These are phyloP conservation scores for Yarrowia phangngaensis DNA, from an alignment of 805 yeast genomes.

Conservation along the genomic window DNA sequence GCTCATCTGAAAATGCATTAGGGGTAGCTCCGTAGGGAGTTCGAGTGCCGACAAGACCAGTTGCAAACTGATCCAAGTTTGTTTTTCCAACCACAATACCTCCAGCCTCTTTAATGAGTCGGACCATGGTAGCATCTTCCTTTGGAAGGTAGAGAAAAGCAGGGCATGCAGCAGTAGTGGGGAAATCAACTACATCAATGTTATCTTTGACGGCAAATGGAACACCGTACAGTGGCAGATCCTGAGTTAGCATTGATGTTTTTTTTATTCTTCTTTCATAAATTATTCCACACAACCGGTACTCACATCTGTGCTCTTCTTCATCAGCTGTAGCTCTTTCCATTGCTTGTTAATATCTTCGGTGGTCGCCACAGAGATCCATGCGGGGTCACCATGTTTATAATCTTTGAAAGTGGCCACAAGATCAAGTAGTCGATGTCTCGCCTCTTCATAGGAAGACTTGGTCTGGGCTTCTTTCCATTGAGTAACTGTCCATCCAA, in stretches of 20 bases:
- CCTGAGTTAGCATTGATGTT: constrained; percentile 27
- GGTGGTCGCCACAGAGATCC: constrained; percentile 74
- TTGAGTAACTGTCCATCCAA: constrained; percentile 78
- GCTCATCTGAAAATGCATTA: constrained; percentile 66
- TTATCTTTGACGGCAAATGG: constrained; percentile 95
- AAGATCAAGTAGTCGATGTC: constrained; percentile 44
- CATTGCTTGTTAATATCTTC: constrained; percentile 47
- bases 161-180: constrained; percentile 96
- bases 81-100: constrained; percentile 93
- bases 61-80: constrained; percentile 94
- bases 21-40: constrained; percentile 92
- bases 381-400: constrained; percentile 66
- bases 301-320: constrained; percentile 16
- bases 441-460: constrained; percentile 60
- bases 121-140: constrained; percentile 72
- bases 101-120: constrained; percentile 75
- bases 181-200: constrained; percentile 76
- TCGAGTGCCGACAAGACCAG: constrained; percentile 92
- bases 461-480: constrained; percentile 70
- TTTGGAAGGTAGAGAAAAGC: constrained; percentile 66
- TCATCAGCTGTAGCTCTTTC: constrained; percentile 24
- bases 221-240: constrained; percentile 75
- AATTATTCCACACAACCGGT: background rate
- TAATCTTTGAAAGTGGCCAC: constrained; percentile 35
- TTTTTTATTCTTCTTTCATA: background rate